Percentiles rank a stretch among this genome's conserved stretches.
These are phyloP conservation scores for Exsudoporus floridanus DNA, from an alignment of 1,284 basidiomycete species.

Conservation along the genomic window DNA sequence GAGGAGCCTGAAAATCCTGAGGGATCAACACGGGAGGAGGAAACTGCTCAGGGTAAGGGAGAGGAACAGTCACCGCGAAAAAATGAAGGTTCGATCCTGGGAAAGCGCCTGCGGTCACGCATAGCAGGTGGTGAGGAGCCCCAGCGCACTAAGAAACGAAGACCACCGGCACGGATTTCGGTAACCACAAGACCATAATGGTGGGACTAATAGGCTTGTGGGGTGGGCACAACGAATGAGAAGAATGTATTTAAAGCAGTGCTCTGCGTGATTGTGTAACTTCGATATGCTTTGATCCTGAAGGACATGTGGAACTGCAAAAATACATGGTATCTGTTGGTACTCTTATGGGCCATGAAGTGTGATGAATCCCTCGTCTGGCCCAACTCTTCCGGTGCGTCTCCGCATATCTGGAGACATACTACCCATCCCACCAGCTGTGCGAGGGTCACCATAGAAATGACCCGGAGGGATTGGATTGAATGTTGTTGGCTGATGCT, in stretches of 20 bases:
- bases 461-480: slow-evolving; percentile 34
- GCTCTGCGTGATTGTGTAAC: slow-evolving; percentile 1
- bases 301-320: neutral
- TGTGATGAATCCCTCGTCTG: slow-evolving; percentile 36
- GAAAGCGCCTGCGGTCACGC: slow-evolving; percentile 22
- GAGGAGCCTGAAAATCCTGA: slow-evolving; percentile 18
- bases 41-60: neutral
- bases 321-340: slow-evolving; percentile 11
- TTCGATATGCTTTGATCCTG: neutral
- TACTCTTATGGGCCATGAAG: slow-evolving; percentile 33
- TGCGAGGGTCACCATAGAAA: slow-evolving; percentile 37
- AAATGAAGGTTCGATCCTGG: neutral
- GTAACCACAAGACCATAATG: slow-evolving; percentile 1
- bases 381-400: slow-evolving; percentile 33
- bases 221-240: neutral
- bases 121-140: slow-evolving; percentile 16
- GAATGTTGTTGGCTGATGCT: slow-evolving; percentile 32
- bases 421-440: slow-evolving; percentile 33
- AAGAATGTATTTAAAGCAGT: neutral
- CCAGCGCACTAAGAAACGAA: slow-evolving; percentile 15
- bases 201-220: neutral
- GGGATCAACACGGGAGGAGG: slow-evolving; percentile 9
- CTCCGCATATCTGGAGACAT: slow-evolving; percentile 42
- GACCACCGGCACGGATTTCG: slow-evolving; percentile 10
- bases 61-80: slow-evolving; percentile 2